Percentiles rank a stretch among this genome's conserved stretches.
Evolutionary conservation across 306 rosid genomes (phyloP).

Genomic region (Mimosa pudica): DNA sequence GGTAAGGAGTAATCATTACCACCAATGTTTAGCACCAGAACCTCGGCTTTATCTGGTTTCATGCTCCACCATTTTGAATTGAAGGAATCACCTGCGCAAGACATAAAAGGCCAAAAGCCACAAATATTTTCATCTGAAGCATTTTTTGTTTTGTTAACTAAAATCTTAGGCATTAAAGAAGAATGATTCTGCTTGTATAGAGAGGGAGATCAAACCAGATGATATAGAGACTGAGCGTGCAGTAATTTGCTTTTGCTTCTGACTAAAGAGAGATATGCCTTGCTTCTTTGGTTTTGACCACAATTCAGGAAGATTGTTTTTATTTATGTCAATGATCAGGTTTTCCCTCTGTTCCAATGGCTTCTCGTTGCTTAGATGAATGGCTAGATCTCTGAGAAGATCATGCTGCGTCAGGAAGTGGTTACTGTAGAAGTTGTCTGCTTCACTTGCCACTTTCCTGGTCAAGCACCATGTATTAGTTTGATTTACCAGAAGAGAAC

Average conservation of each 20-base stretch:
- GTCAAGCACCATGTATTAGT: conserved; percentile 2
- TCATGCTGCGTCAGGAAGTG: conserved; percentile 61
- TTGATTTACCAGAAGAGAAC: conserved; percentile 8
- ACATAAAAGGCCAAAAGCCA: neutral
- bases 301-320: conserved; percentile 54
- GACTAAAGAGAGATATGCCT: conserved; percentile 27
- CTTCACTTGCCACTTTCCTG: conserved; percentile 56
- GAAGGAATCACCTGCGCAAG: conserved; percentile 61
- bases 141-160: neutral
- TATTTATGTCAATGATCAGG: conserved; percentile 48
- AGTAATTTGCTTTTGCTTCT: conserved; percentile 31
- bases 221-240: conserved; percentile 59
- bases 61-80: conserved; percentile 53
- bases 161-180: too few species aligned
- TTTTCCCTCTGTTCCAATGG: conserved; percentile 46
- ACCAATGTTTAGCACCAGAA: conserved; percentile 56
- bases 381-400: conserved; percentile 70
- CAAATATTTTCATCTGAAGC: neutral
- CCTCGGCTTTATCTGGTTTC: conserved; percentile 53
- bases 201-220: conserved; percentile 54
- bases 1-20: conserved; percentile 53
- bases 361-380: conserved; percentile 32
- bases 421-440: conserved; percentile 55
- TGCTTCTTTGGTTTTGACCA: conserved; percentile 48
- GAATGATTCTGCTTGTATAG: neutral